A percentile compares a stretch with the other conserved stretches of the same genome.
Evolutionary conservation across 2,329 filamentous ascomycete genomes (phyloP).

Genomic region (Colletotrichum melonis): DNA sequence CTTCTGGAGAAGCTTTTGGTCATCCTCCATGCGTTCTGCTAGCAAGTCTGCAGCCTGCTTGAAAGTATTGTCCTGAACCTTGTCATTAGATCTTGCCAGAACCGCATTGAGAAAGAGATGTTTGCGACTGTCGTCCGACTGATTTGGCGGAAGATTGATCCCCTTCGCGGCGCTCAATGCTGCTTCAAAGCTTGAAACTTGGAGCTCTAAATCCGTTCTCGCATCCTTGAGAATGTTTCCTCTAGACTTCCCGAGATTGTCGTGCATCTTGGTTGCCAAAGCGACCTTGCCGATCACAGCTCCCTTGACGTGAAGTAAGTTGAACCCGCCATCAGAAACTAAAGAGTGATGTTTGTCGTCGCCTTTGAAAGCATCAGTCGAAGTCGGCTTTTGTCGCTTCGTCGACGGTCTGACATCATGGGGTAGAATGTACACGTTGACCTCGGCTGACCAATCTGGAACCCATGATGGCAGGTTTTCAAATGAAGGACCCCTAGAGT

Average conservation of each 20-base stretch:
- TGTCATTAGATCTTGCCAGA: not conserved
- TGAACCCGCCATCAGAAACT: not conserved
- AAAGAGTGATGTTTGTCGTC: not conserved
- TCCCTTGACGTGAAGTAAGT: not conserved
- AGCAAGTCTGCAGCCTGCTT: not conserved
- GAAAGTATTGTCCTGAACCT: not conserved
- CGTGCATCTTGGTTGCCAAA: not conserved
- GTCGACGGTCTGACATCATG: not conserved
- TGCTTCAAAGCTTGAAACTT: not conserved
- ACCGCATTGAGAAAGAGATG: not conserved
- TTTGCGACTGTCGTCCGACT: not conserved
- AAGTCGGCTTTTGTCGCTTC: not conserved
- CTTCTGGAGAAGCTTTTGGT: not conserved
- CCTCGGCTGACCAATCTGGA: not conserved
- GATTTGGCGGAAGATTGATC: not conserved
- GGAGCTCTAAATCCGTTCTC: not conserved
- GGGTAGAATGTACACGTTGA: not conserved
- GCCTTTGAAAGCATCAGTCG: not conserved
- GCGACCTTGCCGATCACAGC: not conserved
- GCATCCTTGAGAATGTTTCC: not conserved
- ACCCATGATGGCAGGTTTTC: not conserved
- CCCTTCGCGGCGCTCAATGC: not conserved
- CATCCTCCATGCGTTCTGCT: not conserved
- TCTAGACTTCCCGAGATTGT: not conserved
- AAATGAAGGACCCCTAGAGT: not conserved